These are phyloP conservation scores for Blastocladiella britannica DNA, from an alignment of 192 early-diverging fungal genomes.

Conservation along the genomic window DNA sequence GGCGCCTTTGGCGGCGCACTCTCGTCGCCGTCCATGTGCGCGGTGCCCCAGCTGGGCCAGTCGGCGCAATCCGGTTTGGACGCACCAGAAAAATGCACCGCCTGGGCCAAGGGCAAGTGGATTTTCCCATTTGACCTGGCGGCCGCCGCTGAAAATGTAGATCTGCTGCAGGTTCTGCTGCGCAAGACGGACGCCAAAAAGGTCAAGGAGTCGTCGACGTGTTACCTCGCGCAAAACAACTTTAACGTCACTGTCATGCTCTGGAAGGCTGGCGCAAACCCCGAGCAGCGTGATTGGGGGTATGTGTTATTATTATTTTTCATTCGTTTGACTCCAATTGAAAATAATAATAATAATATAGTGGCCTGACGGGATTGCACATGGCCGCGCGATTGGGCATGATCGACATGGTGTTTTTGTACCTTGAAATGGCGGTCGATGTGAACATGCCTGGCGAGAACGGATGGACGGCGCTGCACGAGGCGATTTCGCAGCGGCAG, in stretches of 20 bases:
- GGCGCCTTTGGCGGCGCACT: neutral
- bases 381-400: slow-evolving; percentile 1
- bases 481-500: neutral
- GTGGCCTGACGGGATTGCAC: neutral
- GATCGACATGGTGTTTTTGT: neutral
- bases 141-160: neutral
- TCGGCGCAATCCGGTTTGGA: neutral
- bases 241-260: neutral
- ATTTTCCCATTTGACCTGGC: slow-evolving; percentile 1
- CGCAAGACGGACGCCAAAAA: neutral
- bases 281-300: neutral
- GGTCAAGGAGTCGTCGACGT: neutral
- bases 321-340: neutral
- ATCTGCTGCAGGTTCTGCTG: neutral
- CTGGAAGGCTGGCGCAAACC: neutral
- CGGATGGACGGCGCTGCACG: neutral
- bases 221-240: slow-evolving; percentile 1
- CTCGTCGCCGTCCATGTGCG: neutral
- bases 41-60: neutral
- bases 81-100: neutral
- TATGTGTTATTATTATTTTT: neutral
- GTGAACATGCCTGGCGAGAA: slow-evolving; percentile 2
- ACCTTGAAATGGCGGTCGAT: slow-evolving; percentile 1
- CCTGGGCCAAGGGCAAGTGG: neutral
- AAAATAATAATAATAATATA: neutral